These are phyloP conservation scores for Syzygium oleosum DNA, from an alignment of 345 rosid genomes.

Conservation along the genomic window DNA sequence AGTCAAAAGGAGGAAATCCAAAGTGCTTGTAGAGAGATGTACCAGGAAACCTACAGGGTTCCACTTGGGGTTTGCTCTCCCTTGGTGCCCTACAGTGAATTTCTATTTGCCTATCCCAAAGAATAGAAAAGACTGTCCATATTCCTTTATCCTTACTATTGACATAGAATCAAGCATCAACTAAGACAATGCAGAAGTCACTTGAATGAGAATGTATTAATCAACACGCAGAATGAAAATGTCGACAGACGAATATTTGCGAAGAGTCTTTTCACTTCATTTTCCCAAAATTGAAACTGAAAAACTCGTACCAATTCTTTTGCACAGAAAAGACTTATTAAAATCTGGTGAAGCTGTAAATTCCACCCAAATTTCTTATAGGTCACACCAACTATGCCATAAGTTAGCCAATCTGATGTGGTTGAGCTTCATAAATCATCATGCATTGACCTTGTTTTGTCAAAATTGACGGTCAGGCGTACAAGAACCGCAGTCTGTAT, in stretches of 20 bases:
- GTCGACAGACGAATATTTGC: not conserved
- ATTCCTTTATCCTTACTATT: not conserved
- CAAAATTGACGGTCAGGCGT: not conserved
- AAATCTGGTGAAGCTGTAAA: not conserved
- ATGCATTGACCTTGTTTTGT: not conserved
- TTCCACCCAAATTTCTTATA: not conserved
- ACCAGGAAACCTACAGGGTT: not conserved
- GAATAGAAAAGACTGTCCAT: not conserved
- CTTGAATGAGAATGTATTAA: not conserved
- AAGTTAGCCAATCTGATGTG: not conserved
- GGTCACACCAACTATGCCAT: not conserved
- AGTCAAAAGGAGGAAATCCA: not conserved
- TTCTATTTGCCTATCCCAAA: not conserved
- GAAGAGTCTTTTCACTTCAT: not conserved
- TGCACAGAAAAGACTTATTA: not conserved
- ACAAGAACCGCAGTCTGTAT: not conserved
- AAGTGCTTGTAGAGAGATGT: not conserved
- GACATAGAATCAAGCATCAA: not conserved
- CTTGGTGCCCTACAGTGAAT: not conserved
- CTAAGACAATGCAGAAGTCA: not conserved
- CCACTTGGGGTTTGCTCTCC: not conserved
- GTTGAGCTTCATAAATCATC: not conserved
- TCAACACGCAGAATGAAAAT: not conserved
- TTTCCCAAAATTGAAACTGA: not conserved
- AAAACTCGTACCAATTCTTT: not conserved